Percentiles rank a stretch among this genome's conserved stretches.
Conservation (phyloP, 768 basidiomycete species). For the Gymnopilus junonius region DNA sequence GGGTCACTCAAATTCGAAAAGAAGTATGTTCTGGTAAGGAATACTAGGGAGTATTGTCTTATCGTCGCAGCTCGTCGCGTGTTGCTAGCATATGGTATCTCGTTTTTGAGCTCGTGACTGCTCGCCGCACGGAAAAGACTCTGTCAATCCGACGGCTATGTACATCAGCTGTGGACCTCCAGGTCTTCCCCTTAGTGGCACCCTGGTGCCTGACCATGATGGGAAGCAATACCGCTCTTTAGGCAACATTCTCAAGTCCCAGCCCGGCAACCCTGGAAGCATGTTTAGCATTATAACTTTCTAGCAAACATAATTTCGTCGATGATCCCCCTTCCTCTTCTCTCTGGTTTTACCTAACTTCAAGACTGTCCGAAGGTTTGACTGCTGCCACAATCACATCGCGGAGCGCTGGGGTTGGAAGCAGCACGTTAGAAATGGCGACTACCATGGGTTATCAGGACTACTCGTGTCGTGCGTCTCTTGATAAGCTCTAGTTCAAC, state of each 20-base stretch:
- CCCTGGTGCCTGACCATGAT: neutral
- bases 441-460: neutral
- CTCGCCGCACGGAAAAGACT: neutral
- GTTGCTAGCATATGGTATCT: neutral
- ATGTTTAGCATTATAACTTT: neutral
- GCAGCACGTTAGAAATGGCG: neutral
- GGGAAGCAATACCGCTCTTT: neutral
- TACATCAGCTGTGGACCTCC: neutral
- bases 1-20: neutral
- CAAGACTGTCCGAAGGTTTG: neutral
- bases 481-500: neutral
- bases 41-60: neutral
- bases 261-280: neutral
- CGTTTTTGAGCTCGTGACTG: neutral
- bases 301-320: neutral
- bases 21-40: neutral
- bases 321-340: neutral
- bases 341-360: neutral
- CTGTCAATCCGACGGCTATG: neutral
- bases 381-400: neutral
- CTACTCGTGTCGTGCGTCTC: slow-evolving; percentile 7
- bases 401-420: neutral
- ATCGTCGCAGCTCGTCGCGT: neutral
- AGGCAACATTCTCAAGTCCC: slow-evolving; percentile 1
- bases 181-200: neutral